Base-by-base conservation (phyloP, 371 early-diverging fungal species). In the Hamiltosporidium magnivora region DNA sequence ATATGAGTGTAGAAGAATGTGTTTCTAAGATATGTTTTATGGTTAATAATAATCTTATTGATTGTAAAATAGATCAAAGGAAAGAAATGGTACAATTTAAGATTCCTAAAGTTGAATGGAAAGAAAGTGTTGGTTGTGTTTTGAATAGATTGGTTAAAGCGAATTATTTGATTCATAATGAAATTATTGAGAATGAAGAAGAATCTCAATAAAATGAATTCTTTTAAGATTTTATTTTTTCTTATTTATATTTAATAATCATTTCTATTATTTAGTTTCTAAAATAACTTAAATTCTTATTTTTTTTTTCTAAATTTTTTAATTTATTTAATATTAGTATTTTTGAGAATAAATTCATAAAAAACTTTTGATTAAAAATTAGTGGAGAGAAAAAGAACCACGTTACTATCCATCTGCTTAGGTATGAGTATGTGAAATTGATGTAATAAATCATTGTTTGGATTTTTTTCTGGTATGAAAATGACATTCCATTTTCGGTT, bases 131-230 rank as follows among this genome's bases (percentile, higher is more conserved):
- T 14, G 63, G 70, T 38, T 14, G 52, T 37, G 70, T 75, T n/a
- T 39, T 80, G 54, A 71, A 74, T 54, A 71, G 67, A n/a, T 53
- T 80, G 11, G 76, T 77, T 41, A 71, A 72, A 63, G 74, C 71
- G n/a, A 69, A 59, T 40, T 74, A 78, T 63, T 43, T 76, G 46
- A 76, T 76, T 49, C 63, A 76, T 42, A 69, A 61, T 40, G 70
- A 76, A 61, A 43, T 54, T 38, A 8, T 64, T 6, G 39, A 64
- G 2, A 3, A 54, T n/a, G n/a, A 54, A 14, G n/a, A 54, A 54
- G 11, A 54, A 54, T 14, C 3, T 3, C 11, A 9, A 54, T 9
- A 14, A 9, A 54, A 36, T 46, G 8, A 46, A 46, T 8, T 8
- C 12, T 46, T 46, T 8, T 4, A 8, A 46, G 4, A 46, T 46